phyloP scores from a whole-genome alignment of 1,284 basidiomycete species.

The Pascua sp. region DNA sequence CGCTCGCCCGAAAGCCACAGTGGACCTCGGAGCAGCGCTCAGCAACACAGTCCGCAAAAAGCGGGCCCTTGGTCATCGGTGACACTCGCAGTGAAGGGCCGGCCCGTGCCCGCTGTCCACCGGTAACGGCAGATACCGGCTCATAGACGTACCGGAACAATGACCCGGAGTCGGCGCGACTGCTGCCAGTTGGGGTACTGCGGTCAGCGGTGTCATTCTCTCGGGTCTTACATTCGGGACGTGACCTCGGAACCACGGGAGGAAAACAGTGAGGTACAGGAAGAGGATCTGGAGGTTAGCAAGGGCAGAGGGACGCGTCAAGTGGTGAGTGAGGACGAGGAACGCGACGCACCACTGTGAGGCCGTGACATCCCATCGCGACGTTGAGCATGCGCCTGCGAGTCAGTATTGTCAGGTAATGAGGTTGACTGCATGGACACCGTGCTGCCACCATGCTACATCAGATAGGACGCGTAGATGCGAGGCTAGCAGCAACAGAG shows the following conservation, averaged over 20 bases:
- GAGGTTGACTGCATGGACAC: too few species aligned
- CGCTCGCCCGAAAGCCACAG: too few species aligned
- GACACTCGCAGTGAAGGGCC: constrained; percentile 9
- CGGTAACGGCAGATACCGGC: too few species aligned
- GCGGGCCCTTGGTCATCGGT: not conserved
- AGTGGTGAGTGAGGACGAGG: not conserved
- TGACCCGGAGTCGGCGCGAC: constrained; percentile 39
- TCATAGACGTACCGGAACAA: constrained; percentile 35
- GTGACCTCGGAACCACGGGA: constrained; percentile 47
- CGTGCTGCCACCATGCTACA: too few species aligned
- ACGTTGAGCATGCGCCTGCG: constrained; percentile 11
- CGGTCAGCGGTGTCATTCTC: not conserved
- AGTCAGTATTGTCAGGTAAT: constrained; percentile 2
- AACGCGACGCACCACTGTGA: constrained; percentile 31
- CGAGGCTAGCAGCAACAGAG: too few species aligned
- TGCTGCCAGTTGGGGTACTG: constrained; percentile 49
- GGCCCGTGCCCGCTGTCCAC: too few species aligned
- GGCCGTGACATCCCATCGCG: constrained; percentile 21
- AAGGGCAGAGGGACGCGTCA: not conserved
- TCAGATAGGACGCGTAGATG: too few species aligned
- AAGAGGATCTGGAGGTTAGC: constrained; percentile 33
- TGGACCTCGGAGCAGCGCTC: not conserved
- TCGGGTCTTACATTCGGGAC: constrained; percentile 42
- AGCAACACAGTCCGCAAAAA: not conserved
- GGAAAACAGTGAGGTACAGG: constrained; percentile 47